Evolutionary conservation across 352 stramenopile genomes (phyloP).

Genomic region (Pythium utonaiense): DNA sequence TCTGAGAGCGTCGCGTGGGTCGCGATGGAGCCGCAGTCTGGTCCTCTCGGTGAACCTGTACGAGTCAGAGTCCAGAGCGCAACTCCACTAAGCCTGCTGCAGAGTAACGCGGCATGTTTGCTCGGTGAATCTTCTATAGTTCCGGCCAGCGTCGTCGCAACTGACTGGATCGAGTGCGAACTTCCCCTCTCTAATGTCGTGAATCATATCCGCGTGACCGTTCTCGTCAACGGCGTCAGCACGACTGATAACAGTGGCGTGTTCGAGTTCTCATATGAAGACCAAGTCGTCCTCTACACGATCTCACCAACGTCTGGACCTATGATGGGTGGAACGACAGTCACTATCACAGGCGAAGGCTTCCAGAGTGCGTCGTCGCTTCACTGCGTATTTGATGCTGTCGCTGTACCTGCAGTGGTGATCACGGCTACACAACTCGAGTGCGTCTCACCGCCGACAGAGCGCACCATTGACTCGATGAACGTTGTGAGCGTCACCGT

Average conservation of each 20-base stretch:
- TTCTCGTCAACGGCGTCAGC: constrained; percentile 14
- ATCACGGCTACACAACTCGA: constrained; percentile 11
- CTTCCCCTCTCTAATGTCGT: background rate
- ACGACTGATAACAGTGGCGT: background rate
- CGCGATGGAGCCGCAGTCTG: constrained; percentile 5
- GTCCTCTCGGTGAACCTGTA: background rate
- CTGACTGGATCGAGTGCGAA: constrained; percentile 16
- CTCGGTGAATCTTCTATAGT: constrained; percentile 13
- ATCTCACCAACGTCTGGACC: constrained; percentile 17
- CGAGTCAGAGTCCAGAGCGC: constrained; percentile 6
- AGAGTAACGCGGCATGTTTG: constrained; percentile 11
- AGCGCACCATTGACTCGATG: background rate
- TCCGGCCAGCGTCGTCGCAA: constrained; percentile 1
- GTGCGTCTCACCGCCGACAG: constrained; percentile 18
- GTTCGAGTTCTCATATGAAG: constrained; percentile 12
- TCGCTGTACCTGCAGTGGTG: constrained; percentile 7
- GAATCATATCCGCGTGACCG: constrained; percentile 1
- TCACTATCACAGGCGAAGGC: constrained; percentile 26
- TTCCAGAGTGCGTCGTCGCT: constrained; percentile 13
- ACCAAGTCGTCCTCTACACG: constrained; percentile 6
- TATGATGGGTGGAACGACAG: constrained; percentile 12
- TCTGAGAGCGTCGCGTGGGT: background rate
- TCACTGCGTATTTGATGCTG: constrained; percentile 20
- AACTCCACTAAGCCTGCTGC: background rate
- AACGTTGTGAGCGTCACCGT: constrained; percentile 4